A percentile compares a stretch with the other conserved stretches of the same genome.
These are phyloP conservation scores for Fusarium bulbicola DNA, from an alignment of 2,329 filamentous ascomycete genomes.

Conservation along the genomic window DNA sequence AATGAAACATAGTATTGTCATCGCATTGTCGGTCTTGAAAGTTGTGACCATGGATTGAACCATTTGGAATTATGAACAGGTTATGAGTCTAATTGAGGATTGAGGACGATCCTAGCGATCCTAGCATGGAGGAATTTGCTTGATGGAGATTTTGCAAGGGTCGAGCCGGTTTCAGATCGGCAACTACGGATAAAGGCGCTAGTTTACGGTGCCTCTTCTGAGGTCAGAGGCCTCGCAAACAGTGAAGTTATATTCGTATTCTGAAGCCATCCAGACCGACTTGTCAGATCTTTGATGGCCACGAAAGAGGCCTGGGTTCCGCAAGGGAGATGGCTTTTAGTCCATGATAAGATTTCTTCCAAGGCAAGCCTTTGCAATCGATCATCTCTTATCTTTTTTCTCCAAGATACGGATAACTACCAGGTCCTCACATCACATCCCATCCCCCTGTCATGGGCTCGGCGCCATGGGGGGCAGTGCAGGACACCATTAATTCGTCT, in stretches of 20 bases:
- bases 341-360: neutral
- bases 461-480: constrained; percentile 30
- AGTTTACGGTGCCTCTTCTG: constrained; percentile 1
- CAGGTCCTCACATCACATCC: neutral
- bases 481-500: constrained; percentile 18
- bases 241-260: neutral
- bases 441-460: constrained; percentile 30
- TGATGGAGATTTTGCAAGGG: constrained; percentile 22
- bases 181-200: neutral
- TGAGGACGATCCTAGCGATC: constrained; percentile 3
- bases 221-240: neutral
- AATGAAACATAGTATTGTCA: constrained; percentile 12
- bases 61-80: neutral
- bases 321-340: neutral
- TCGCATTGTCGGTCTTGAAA: neutral
- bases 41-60: neutral
- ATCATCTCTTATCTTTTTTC: neutral
- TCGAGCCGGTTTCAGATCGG: constrained; percentile 28
- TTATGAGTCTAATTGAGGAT: neutral
- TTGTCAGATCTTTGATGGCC: neutral
- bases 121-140: neutral
- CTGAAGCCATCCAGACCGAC: neutral
- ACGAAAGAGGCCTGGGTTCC: neutral
- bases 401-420: neutral
- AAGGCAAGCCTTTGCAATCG: neutral